These are phyloP conservation scores for Esteya vermicola DNA, from an alignment of 2,329 filamentous ascomycete genomes.

Conservation along the genomic window DNA sequence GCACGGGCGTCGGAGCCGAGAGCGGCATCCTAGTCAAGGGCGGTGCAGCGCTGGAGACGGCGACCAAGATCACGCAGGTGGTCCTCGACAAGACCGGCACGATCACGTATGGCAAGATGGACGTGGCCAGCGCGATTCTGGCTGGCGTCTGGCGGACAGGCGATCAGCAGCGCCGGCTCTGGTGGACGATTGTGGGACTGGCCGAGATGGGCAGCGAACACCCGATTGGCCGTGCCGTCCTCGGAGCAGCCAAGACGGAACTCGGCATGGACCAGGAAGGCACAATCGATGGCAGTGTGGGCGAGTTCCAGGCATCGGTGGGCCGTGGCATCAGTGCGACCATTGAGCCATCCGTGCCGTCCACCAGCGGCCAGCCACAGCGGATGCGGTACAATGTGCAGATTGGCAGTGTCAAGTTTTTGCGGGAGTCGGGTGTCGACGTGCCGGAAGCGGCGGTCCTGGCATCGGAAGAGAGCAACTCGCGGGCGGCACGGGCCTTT, in stretches of 20 bases:
- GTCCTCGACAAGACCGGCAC: slow-evolving; percentile 96
- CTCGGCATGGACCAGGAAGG: slow-evolving; percentile 59
- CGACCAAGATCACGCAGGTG: slow-evolving; percentile 78
- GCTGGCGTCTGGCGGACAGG: slow-evolving; percentile 54
- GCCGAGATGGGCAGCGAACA: slow-evolving; percentile 94
- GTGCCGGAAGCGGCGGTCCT: slow-evolving; percentile 51
- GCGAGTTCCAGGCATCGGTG: slow-evolving; percentile 70
- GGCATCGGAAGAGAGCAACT: slow-evolving; percentile 45
- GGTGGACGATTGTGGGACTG: slow-evolving; percentile 95
- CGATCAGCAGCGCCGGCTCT: slow-evolving; percentile 57
- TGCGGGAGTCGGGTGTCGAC: slow-evolving; percentile 54
- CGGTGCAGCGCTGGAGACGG: slow-evolving; percentile 78
- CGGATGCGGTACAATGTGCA: slow-evolving; percentile 63
- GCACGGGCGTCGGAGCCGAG: slow-evolving; percentile 90
- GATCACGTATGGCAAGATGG: slow-evolving; percentile 91
- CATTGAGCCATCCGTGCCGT: slow-evolving; percentile 76
- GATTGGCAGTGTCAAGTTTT: slow-evolving; percentile 67
- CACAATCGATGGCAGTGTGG: slow-evolving; percentile 67
- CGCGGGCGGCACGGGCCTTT: slow-evolving; percentile 18
- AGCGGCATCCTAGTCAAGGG: slow-evolving; percentile 97
- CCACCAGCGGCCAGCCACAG: too few relatives aligned
- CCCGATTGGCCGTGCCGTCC: slow-evolving; percentile 81
- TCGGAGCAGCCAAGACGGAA: slow-evolving; percentile 59
- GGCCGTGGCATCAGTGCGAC: slow-evolving; percentile 73
- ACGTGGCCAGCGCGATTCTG: slow-evolving; percentile 58